Base-by-base conservation (phyloP, 345 rosid species). In the Populus nigra region DNA sequence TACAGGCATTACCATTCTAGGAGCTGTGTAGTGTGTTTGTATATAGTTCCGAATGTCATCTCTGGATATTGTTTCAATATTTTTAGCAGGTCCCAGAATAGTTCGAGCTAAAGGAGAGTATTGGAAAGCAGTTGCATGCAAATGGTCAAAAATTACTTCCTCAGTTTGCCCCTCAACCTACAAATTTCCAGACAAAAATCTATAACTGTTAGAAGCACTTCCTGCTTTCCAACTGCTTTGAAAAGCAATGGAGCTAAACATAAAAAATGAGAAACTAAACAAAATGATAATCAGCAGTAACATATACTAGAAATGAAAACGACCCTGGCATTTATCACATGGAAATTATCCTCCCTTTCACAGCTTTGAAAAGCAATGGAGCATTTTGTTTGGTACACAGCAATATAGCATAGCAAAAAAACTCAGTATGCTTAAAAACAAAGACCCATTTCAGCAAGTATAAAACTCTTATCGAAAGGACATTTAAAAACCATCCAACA, bases 121-220 rank as follows among this genome's bases (percentile, higher is more conserved):
- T 77, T 92, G 99, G 84, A 93, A 94, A 20, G 99, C 99, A 69
- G 99, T 94, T 16, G 98, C 94, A 81, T 94, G 99, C 88, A 96
- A 84, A 84, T 96, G 98, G 81, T 94, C 97, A 77, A 94, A 95
- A 81, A 96, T 88, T 79, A 92, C 99, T 79, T 96, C 99, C 82
- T 94, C 97, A 0, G 93, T 92, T 84, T 94, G 97, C 66, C 91
- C 91, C 76, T 91, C 98, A 77, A 92, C 97, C 99, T 94, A 76
- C 69, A 84, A 68, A 57, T 68, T 65, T 79, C 68, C 49, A 50
- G 20, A 74, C 35, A 66, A 22, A 81, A 23, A 25, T 50, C n/a
- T 31, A 29, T 29, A 55, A 55, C 59, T 4, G 7, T 49, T 10
- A 65, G 61, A 49, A 33, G 11, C 55, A n/a, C n/a, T n/a, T n/a